phyloP scores from a whole-genome alignment of 2,329 filamentous ascomycete genomes.

The Claviceps pusilla region DNA sequence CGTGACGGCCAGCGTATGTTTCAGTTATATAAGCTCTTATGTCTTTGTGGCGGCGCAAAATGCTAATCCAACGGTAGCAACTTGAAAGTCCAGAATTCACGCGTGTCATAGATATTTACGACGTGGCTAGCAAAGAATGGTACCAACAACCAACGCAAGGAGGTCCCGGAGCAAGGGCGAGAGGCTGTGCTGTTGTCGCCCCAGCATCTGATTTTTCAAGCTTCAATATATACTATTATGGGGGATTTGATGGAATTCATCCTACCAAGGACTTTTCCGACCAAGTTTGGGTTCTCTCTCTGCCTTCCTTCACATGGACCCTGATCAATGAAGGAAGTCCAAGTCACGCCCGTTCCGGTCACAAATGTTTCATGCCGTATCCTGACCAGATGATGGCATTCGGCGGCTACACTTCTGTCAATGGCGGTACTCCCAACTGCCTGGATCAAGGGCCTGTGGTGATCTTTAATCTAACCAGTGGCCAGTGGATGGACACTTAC shows the following conservation, averaged over 20 bases:
- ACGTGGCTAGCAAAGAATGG: slow-evolving; percentile 55
- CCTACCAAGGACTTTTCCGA: slow-evolving; percentile 30
- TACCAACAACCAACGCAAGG: slow-evolving; percentile 50
- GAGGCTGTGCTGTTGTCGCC: slow-evolving; percentile 63
- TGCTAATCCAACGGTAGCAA: slow-evolving; percentile 25
- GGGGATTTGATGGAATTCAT: slow-evolving; percentile 49
- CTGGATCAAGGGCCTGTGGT: slow-evolving; percentile 38
- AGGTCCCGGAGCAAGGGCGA: slow-evolving; percentile 40
- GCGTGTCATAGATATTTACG: slow-evolving; percentile 59
- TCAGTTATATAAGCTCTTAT: not conserved
- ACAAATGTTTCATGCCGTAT: slow-evolving; percentile 61
- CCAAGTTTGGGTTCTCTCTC: slow-evolving; percentile 66
- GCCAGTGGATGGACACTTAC: slow-evolving; percentile 56
- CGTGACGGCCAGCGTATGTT: slow-evolving; percentile 19
- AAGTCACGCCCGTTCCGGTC: slow-evolving; percentile 50
- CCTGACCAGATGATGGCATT: slow-evolving; percentile 68
- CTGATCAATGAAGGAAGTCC: slow-evolving; percentile 29
- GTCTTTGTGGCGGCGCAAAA: no score
- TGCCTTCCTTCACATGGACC: slow-evolving; percentile 72
- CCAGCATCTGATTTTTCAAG: slow-evolving; percentile 55
- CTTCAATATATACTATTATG: slow-evolving; percentile 75
- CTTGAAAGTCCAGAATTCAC: slow-evolving; percentile 56
- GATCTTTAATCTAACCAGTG: slow-evolving; percentile 58
- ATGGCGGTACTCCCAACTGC: slow-evolving; percentile 22
- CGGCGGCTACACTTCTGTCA: slow-evolving; percentile 43